A percentile compares a stretch with the other conserved stretches of the same genome.
Evolutionary conservation across 306 rosid genomes (phyloP).

Genomic region (Dalbergia cochinchinensis): DNA sequence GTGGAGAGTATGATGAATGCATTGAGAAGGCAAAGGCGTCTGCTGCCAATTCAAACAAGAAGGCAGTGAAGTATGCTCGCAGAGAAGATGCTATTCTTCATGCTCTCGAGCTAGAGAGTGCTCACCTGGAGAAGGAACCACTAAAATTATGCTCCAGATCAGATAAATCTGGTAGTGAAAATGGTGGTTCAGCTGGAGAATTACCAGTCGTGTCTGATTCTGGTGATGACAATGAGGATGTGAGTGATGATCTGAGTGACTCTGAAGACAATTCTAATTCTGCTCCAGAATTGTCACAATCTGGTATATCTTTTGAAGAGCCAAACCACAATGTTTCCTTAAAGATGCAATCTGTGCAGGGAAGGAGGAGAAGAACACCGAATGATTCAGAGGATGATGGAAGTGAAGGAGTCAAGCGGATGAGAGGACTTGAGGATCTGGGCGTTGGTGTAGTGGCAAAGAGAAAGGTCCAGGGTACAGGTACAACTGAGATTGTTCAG

Average conservation of each 20-base stretch:
- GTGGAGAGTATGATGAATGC: slow-evolving; percentile 92
- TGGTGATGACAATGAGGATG: slow-evolving; percentile 61
- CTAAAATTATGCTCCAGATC: slow-evolving; percentile 53
- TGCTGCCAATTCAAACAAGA: slow-evolving; percentile 80
- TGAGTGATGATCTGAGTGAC: slow-evolving; percentile 61
- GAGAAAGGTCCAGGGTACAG: slow-evolving; percentile 62
- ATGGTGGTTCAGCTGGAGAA: slow-evolving; percentile 58
- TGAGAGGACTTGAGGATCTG: slow-evolving; percentile 95
- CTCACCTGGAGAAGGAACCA: slow-evolving; percentile 67
- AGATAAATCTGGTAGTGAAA: slow-evolving; percentile 63
- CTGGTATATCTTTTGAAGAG: slow-evolving; percentile 93
- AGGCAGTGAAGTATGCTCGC: slow-evolving; percentile 94
- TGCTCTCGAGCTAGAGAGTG: slow-evolving; percentile 92
- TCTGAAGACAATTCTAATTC: slow-evolving; percentile 78
- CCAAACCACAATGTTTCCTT: slow-evolving; percentile 73
- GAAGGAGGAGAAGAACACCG: slow-evolving; percentile 89
- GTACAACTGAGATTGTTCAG: slow-evolving; percentile 64
- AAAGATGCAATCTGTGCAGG: slow-evolving; percentile 75
- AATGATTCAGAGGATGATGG: slow-evolving; percentile 99
- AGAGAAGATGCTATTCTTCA: slow-evolving; percentile 98
- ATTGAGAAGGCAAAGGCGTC: slow-evolving; percentile 92
- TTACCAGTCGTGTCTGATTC: slow-evolving; percentile 65
- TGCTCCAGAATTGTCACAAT: slow-evolving; percentile 86
- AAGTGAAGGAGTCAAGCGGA: slow-evolving; percentile 88
- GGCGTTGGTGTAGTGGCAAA: slow-evolving; percentile 75